A percentile compares a stretch with the other conserved stretches of the same genome.
Evolutionary conservation across 2,329 filamentous ascomycete species (phyloP).

Genomic region (Colletotrichum godetiae): DNA sequence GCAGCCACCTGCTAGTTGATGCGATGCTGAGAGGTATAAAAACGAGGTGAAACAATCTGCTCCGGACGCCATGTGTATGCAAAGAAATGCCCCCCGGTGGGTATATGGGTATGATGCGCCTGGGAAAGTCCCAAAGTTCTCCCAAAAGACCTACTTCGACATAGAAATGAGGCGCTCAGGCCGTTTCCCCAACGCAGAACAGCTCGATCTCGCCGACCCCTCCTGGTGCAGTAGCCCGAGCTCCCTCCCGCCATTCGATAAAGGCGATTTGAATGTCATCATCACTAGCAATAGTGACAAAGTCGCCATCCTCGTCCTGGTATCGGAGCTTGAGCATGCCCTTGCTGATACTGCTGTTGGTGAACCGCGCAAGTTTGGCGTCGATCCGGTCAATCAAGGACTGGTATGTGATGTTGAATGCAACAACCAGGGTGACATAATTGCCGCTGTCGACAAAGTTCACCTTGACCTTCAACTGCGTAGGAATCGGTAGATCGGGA

Average conservation of each 20-base stretch:
- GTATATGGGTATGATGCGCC: conserved; percentile 37
- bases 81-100: conserved; percentile 36
- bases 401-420: conserved; percentile 94
- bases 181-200: conserved; percentile 73
- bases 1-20: conserved; percentile 23
- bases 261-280: conserved; percentile 98
- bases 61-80: conserved; percentile 38
- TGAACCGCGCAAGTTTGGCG: conserved; percentile 90
- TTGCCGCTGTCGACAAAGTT: conserved; percentile 82
- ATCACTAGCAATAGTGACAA: conserved; percentile 92
- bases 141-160: conserved; percentile 26
- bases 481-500: conserved; percentile 66
- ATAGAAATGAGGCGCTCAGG: conserved; percentile 34
- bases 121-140: conserved; percentile 28
- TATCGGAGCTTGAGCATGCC: conserved; percentile 90
- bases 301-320: conserved; percentile 91
- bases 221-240: conserved; percentile 66
- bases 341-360: conserved; percentile 83
- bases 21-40: conserved; percentile 35
- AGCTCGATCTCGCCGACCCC: conserved; percentile 91
- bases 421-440: conserved; percentile 95
- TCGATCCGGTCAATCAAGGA: conserved; percentile 96
- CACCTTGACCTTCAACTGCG: conserved; percentile 95
- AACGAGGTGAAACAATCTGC: conserved; percentile 32
- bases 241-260: conserved; percentile 87